These are phyloP conservation scores for Pterocarpus macrocarpus DNA, from an alignment of 306 rosid species.

Conservation along the genomic window DNA sequence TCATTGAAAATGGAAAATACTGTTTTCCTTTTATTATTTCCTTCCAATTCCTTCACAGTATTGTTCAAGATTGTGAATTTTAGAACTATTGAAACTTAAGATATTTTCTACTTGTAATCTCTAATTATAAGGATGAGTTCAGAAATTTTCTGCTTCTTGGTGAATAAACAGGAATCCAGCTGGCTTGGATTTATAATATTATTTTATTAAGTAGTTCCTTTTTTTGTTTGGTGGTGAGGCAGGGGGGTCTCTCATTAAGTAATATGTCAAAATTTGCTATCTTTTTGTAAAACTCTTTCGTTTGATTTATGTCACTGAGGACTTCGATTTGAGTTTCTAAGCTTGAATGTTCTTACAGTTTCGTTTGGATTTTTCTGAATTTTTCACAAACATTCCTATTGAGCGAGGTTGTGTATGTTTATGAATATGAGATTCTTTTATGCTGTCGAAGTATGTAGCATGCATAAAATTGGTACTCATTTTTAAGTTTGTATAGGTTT, in stretches of 20 bases:
- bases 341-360: background rate
- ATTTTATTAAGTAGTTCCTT: constrained; percentile 14
- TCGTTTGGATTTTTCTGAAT: background rate
- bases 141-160: constrained; percentile 6
- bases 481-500: constrained; percentile 16
- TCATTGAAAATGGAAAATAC: constrained; percentile 10
- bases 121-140: constrained; percentile 27
- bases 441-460: background rate
- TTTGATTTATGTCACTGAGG: constrained; percentile 10
- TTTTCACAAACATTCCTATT: constrained; percentile 17
- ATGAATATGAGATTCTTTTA: constrained; percentile 6
- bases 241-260: background rate
- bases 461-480: constrained; percentile 13
- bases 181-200: constrained; percentile 26
- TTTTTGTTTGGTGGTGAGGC: too few relatives aligned
- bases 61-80: constrained; percentile 23
- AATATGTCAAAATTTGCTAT: constrained; percentile 1
- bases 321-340: constrained; percentile 16
- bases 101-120: background rate
- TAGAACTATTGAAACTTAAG: constrained; percentile 32
- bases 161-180: constrained; percentile 12
- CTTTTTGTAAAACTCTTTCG: background rate
- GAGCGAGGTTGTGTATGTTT: constrained; percentile 8
- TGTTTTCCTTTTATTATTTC: background rate
- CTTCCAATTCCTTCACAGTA: constrained; percentile 2